Percentiles rank a stretch among this genome's conserved stretches.
phyloP scores from a whole-genome alignment of 1,284 basidiomycete genomes.

The Agroathelia rolfsii region DNA sequence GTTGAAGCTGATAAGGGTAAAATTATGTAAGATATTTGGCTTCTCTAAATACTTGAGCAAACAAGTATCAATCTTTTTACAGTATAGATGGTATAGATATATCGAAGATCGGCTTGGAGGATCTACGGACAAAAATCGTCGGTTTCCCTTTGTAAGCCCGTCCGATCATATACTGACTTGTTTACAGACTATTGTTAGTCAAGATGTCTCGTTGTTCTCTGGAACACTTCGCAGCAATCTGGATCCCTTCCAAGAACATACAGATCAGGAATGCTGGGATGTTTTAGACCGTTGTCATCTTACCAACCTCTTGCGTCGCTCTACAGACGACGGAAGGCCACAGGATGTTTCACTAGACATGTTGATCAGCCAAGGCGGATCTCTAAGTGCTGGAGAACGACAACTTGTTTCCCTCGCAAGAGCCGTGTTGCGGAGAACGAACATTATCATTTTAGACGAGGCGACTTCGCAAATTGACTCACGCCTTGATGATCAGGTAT shows the following conservation, averaged over 20 bases:
- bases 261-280: conserved; percentile 54
- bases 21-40: conserved; percentile 42
- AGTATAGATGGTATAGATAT: conserved; percentile 83
- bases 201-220: conserved; percentile 79
- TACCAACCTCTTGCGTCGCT: conserved; percentile 30
- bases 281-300: conserved; percentile 58
- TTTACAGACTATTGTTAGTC: conserved; percentile 65
- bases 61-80: conserved; percentile 4
- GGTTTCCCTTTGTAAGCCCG: conserved; percentile 19
- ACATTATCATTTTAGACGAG: conserved; percentile 82
- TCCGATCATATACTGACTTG: conserved; percentile 1
- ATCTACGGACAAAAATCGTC: conserved; percentile 57
- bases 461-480: conserved; percentile 72
- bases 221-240: conserved; percentile 76
- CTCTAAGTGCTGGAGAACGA: conserved; percentile 72
- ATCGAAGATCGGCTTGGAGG: conserved; percentile 72
- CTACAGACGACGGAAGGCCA: no score
- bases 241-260: conserved; percentile 59
- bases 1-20: conserved; percentile 65
- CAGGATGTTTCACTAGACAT: conserved; percentile 42
- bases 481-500: conserved; percentile 57
- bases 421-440: conserved; percentile 65
- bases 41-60: conserved; percentile 6
- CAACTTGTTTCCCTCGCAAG: conserved; percentile 72
- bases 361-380: conserved; percentile 56